Conservation (phyloP, 78 protist species). For the Dictyostelium brefeldianum region DNA sequence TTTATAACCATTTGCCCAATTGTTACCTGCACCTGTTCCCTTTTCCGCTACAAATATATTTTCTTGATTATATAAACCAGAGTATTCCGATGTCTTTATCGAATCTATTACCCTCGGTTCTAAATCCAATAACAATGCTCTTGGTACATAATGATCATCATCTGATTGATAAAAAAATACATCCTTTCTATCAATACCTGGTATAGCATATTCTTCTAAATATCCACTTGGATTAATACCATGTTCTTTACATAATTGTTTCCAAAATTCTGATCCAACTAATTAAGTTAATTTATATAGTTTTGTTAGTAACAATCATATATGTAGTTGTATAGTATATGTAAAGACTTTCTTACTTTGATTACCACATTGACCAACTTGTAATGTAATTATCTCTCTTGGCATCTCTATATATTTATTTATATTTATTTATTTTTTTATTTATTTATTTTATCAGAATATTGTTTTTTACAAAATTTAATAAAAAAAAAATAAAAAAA, state of each 20-base stretch:
- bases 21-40: slow-evolving; percentile 99
- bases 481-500: neutral
- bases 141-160: slow-evolving; percentile 98
- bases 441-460: neutral
- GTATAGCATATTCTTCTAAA: slow-evolving; percentile 89
- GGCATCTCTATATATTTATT: slow-evolving; percentile 83
- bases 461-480: neutral
- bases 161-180: slow-evolving; percentile 99
- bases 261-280: slow-evolving; percentile 99
- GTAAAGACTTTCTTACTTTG: too few relatives aligned
- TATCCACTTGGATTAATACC: slow-evolving; percentile 96
- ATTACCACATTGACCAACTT: slow-evolving; percentile 99
- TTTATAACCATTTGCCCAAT: slow-evolving; percentile 95
- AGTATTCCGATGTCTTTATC: slow-evolving; percentile 74
- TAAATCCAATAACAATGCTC: slow-evolving; percentile 98
- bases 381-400: slow-evolving; percentile 97
- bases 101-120: slow-evolving; percentile 97
- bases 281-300: too few relatives aligned
- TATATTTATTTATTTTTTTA: neutral
- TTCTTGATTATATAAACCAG: slow-evolving; percentile 95
- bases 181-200: slow-evolving; percentile 97
- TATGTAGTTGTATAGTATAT: too few relatives aligned
- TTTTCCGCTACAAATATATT: slow-evolving; percentile 88
- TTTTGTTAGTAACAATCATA: neutral
- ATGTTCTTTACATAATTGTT: slow-evolving; percentile 97